phyloP scores from a whole-genome alignment of 192 early-diverging fungal genomes.

The Neocallimastix lanati region DNA sequence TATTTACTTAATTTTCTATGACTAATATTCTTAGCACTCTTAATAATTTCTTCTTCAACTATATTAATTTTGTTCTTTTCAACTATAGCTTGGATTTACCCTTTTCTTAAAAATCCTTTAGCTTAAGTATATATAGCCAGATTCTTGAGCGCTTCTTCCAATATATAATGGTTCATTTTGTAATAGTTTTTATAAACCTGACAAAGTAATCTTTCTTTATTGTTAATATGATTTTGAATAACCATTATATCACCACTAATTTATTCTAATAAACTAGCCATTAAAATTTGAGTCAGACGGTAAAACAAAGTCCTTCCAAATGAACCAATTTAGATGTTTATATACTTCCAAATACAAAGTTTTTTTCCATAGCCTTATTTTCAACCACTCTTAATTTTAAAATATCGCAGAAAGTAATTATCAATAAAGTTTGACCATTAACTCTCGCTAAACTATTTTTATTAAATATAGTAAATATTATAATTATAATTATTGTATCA shows the following conservation, averaged over 20 bases:
- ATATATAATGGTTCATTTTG: not conserved
- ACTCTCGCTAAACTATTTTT: conserved; percentile 44
- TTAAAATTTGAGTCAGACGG: conserved; percentile 26
- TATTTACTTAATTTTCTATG: no score
- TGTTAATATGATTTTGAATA: conserved; percentile 16
- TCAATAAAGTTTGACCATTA: conserved; percentile 64
- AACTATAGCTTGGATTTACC: no score
- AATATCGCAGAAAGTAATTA: conserved; percentile 49
- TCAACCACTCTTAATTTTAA: conserved; percentile 60
- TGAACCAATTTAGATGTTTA: no score
- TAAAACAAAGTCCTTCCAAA: conserved; percentile 31
- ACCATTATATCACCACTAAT: conserved; percentile 36
- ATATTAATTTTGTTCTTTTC: no score
- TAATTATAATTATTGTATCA: no score
- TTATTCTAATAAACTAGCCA: conserved; percentile 21
- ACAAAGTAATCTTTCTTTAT: conserved; percentile 31
- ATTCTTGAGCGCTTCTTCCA: not conserved
- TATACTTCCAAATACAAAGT: conserved; percentile 70
- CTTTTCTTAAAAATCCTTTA: conserved; percentile 76
- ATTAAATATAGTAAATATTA: no score
- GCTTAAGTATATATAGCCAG: conserved; percentile 29
- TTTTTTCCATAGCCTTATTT: conserved; percentile 55
- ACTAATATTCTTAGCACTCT: no score
- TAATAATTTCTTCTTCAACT: no score
- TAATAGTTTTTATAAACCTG: conserved; percentile 34